Evolutionary conservation across 441 rosid species (phyloP).

Genomic region (Capsella rubella): DNA sequence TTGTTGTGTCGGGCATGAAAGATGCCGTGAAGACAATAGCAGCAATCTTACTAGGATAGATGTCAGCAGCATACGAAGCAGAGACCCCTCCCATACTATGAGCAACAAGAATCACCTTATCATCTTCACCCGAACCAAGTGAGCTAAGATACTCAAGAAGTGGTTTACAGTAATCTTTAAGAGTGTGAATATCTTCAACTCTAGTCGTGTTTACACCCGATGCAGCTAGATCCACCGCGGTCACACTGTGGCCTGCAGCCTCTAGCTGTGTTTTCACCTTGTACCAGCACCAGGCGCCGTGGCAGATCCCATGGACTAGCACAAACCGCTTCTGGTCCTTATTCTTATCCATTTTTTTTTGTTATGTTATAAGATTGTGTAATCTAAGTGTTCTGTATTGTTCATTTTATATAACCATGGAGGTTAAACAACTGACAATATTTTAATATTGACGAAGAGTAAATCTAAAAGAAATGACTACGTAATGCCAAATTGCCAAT

Average conservation of each 20-base stretch:
- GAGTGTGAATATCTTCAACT: constrained; percentile 49
- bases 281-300: constrained; percentile 69
- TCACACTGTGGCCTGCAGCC: constrained; percentile 53
- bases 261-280: constrained; percentile 55
- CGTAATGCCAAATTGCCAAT: too few relatives aligned
- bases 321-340: constrained; percentile 40
- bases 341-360: too few relatives aligned
- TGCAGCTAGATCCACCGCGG: constrained; percentile 52
- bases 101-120: constrained; percentile 62
- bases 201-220: constrained; percentile 51
- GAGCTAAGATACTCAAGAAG: constrained; percentile 52
- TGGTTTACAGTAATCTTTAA: constrained; percentile 55
- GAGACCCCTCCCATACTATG: constrained; percentile 70
- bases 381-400: too few relatives aligned
- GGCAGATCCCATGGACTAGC: constrained; percentile 56
- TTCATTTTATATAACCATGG: too few relatives aligned
- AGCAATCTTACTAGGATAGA: constrained; percentile 59
- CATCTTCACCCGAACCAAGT: constrained; percentile 43
- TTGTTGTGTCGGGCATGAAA: constrained; percentile 58
- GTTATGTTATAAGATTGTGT: too few relatives aligned
- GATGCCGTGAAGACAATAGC: constrained; percentile 63
- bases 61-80: constrained; percentile 63
- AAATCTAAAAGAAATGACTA: too few relatives aligned
- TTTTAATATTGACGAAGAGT: too few relatives aligned
- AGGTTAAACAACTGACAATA: too few relatives aligned